Conservation (phyloP, 176 grass and related monocot genomes). For the Areca catechu region DNA sequence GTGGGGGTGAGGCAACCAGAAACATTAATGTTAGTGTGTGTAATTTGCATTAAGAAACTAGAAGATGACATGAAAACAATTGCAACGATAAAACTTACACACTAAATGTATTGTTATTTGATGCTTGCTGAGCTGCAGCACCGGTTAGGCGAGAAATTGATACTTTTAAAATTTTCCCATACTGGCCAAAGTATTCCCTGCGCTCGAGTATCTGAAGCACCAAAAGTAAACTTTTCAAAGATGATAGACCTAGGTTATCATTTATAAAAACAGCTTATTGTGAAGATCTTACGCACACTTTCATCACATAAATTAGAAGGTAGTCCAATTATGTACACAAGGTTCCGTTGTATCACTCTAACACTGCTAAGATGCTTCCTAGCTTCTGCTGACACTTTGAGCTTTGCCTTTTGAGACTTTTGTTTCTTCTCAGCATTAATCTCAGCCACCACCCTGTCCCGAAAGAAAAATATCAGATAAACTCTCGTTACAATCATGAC, state of each 20-base stretch:
- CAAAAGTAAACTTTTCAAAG: background rate
- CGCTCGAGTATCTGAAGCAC: conserved; percentile 70
- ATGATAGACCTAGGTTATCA: conserved; percentile 4
- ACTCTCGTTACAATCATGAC: background rate
- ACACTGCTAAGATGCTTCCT: conserved; percentile 86
- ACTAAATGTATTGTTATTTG: conserved; percentile 62
- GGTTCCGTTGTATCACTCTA: conserved; percentile 93
- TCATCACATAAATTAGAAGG: conserved; percentile 78
- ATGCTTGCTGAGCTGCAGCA: conserved; percentile 60
- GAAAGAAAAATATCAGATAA: background rate
- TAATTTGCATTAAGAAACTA: too few species aligned
- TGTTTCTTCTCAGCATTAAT: conserved; percentile 74
- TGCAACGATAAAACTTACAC: conserved; percentile 47
- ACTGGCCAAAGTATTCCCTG: conserved; percentile 98
- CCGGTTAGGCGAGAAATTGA: conserved; percentile 71
- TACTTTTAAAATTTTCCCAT: conserved; percentile 93
- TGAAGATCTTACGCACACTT: conserved; percentile 43
- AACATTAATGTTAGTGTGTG: too few species aligned
- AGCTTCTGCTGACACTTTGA: conserved; percentile 54
- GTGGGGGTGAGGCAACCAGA: too few species aligned
- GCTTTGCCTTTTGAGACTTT: conserved; percentile 67
- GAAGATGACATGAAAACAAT: too few species aligned
- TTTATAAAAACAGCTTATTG: conserved; percentile 1
- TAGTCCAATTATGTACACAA: conserved; percentile 93
- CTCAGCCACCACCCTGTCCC: conserved; percentile 55